Percentiles rank a stretch among this genome's conserved stretches.
Conservation (phyloP, 1,284 basidiomycete species). For the Termitomyces sp. region DNA sequence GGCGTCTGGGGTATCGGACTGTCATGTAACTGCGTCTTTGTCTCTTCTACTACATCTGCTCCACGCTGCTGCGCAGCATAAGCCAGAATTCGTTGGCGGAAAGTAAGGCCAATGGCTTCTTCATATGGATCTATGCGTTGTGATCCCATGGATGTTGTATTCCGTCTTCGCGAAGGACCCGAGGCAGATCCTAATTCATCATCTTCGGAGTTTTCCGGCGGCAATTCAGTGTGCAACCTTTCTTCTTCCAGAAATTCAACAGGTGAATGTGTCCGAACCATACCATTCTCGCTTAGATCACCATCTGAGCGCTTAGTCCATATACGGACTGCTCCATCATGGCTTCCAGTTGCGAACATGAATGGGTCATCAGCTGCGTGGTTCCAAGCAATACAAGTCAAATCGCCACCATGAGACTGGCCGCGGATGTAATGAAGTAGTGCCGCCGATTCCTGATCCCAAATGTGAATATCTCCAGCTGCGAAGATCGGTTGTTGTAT, state of each 20-base stretch:
- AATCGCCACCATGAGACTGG: slow-evolving; percentile 54
- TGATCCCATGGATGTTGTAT: not conserved
- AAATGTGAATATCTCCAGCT: slow-evolving; percentile 81
- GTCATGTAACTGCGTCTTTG: not conserved
- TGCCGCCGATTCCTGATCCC: slow-evolving; percentile 72
- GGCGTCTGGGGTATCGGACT: not conserved
- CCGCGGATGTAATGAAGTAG: slow-evolving; percentile 61
- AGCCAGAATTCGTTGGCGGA: slow-evolving; percentile 10
- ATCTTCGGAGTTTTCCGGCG: slow-evolving; percentile 2
- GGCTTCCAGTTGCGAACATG: slow-evolving; percentile 76
- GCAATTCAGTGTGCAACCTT: not conserved
- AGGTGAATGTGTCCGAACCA: slow-evolving; percentile 17
- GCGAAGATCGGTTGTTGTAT: not conserved
- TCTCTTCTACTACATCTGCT: slow-evolving; percentile 1
- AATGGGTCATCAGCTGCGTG: slow-evolving; percentile 58
- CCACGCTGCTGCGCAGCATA: slow-evolving; percentile 13
- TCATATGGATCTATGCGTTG: slow-evolving; percentile 3
- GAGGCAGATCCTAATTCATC: not conserved
- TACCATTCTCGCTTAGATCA: not conserved
- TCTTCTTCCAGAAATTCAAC: slow-evolving; percentile 12
- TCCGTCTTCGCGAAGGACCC: not conserved
- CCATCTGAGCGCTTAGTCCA: slow-evolving; percentile 45
- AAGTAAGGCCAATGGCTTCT: slow-evolving; percentile 3
- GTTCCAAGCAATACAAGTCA: slow-evolving; percentile 78
- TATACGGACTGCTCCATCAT: slow-evolving; percentile 67